phyloP scores from a whole-genome alignment of 2,329 filamentous ascomycete species.

The Hymenoscyphus scutula region DNA sequence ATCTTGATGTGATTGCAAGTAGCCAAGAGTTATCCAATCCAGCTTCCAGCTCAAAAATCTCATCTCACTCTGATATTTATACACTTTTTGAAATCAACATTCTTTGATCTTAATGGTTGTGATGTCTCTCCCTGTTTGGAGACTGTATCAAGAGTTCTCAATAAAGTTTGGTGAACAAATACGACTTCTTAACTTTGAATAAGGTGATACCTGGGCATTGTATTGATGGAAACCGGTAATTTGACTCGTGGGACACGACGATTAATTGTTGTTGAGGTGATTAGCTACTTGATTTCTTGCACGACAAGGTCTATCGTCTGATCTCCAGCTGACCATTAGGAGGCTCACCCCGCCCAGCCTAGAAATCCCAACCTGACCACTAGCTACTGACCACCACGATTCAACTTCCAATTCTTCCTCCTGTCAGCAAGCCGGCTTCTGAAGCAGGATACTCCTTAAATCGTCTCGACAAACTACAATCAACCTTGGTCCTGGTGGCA shows the following conservation, averaged over 20 bases:
- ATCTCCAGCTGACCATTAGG: background rate
- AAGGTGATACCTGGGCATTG: background rate
- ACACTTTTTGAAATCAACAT: conserved; percentile 6
- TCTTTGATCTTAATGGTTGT: too few species aligned
- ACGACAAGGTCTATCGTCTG: too few species aligned
- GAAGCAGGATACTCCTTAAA: too few species aligned
- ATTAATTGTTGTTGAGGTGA: too few species aligned
- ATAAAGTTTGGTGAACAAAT: background rate
- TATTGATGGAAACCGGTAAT: background rate
- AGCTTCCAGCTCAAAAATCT: too few species aligned
- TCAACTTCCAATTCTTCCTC: conserved; percentile 1
- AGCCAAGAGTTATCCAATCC: too few species aligned
- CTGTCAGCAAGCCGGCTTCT: conserved; percentile 16
- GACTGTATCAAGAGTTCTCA: background rate
- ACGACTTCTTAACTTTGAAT: background rate
- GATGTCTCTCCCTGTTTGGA: too few species aligned
- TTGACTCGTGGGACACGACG: background rate
- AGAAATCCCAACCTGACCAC: background rate
- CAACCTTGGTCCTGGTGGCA: too few species aligned
- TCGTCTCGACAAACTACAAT: too few species aligned
- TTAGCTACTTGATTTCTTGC: too few species aligned
- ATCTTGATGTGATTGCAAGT: too few species aligned
- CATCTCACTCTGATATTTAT: too few species aligned
- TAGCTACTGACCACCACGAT: background rate
- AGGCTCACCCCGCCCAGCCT: background rate